A percentile compares a stretch with the other conserved stretches of the same genome.
Evolutionary conservation across 768 basidiomycete species (phyloP).

Genomic region (Mycena floridula): DNA sequence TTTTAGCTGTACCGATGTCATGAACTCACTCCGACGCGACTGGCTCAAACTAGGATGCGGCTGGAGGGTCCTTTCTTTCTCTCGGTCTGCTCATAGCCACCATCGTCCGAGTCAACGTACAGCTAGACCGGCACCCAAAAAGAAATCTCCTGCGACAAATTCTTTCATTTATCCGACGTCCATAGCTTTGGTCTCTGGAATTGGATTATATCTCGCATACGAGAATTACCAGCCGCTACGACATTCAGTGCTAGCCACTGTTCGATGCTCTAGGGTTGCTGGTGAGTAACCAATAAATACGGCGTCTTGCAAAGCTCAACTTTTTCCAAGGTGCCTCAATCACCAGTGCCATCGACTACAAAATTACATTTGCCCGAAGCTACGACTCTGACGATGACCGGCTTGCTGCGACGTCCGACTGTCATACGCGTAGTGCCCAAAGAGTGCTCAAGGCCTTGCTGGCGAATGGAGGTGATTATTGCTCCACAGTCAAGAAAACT

Average conservation of each 20-base stretch:
- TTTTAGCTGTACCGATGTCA: background rate
- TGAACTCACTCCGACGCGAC: background rate
- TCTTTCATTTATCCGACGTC: background rate
- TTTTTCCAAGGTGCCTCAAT: conserved; percentile 67
- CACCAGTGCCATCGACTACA: conserved; percentile 65
- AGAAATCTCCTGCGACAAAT: background rate
- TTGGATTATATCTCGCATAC: conserved; percentile 42
- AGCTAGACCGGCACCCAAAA: background rate
- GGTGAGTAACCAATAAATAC: conserved; percentile 29
- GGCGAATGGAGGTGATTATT: conserved; percentile 68
- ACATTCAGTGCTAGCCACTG: conserved; percentile 64
- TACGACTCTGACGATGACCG: conserved; percentile 48
- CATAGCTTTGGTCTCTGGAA: background rate
- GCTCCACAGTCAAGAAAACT: background rate
- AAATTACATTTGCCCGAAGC: conserved; percentile 49
- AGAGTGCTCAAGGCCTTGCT: conserved; percentile 79
- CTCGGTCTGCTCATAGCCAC: background rate
- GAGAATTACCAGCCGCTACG: conserved; percentile 68
- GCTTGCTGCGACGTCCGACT: conserved; percentile 57
- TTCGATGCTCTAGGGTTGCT: conserved; percentile 79
- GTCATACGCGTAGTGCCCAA: conserved; percentile 78
- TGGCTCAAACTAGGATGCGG: background rate
- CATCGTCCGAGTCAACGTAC: background rate
- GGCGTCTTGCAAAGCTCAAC: conserved; percentile 14
- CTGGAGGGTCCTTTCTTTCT: background rate